Conservation (phyloP, 2,329 filamentous ascomycete species). For the Penicillium polonicum region DNA sequence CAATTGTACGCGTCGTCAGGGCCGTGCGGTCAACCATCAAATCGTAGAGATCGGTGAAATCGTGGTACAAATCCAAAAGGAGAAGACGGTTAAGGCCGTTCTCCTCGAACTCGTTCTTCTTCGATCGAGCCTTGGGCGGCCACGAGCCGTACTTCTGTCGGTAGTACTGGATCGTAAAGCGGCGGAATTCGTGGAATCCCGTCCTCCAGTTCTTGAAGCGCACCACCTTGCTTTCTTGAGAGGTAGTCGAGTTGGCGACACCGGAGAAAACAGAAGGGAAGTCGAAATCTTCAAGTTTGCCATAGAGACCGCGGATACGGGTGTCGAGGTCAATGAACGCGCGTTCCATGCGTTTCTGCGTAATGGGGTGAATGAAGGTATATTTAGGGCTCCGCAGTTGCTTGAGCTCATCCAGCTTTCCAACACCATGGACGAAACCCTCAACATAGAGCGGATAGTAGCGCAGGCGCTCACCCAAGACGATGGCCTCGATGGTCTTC, state of each 20-base stretch:
- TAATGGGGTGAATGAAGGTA: conserved; percentile 66
- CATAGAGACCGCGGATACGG: conserved; percentile 67
- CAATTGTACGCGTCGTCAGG: conserved; percentile 74
- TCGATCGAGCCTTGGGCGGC: conserved; percentile 88
- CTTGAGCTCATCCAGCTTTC: conserved; percentile 74
- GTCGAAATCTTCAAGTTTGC: conserved; percentile 80
- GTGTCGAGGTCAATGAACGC: conserved; percentile 76
- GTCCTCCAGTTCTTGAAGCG: conserved; percentile 82
- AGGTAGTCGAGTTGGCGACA: conserved; percentile 77
- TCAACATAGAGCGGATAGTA: conserved; percentile 82
- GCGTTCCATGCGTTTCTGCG: conserved; percentile 76
- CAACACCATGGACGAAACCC: conserved; percentile 85
- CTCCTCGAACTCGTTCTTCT: conserved; percentile 86
- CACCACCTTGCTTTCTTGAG: conserved; percentile 71
- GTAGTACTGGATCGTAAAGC: conserved; percentile 70
- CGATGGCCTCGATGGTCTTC: conserved; percentile 82
- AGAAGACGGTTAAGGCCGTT: conserved; percentile 83
- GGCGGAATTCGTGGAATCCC: conserved; percentile 71
- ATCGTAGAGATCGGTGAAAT: conserved; percentile 85
- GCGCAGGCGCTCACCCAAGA: conserved; percentile 86
- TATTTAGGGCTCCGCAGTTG: conserved; percentile 68
- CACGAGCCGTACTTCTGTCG: conserved; percentile 68
- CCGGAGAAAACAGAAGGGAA: conserved; percentile 89
- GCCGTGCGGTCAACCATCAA: conserved; percentile 76
- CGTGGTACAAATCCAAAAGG: conserved; percentile 76